Evolutionary conservation across 2,329 filamentous ascomycete species (phyloP).

Genomic region (Fusarium brachygibbosum): DNA sequence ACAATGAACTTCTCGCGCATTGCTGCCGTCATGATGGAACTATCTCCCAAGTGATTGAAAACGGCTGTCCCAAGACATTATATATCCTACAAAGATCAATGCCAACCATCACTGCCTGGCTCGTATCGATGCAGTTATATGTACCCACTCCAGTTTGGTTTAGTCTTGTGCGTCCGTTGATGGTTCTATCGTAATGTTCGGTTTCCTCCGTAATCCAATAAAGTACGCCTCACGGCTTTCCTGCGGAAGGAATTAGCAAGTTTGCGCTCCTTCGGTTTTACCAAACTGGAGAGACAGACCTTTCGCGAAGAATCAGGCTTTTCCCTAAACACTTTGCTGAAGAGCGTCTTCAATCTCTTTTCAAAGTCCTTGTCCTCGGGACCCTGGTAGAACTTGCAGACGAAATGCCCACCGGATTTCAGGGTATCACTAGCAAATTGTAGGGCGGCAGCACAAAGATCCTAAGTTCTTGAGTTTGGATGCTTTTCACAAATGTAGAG

Average conservation of each 20-base stretch:
- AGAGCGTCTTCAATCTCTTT: conserved; percentile 78
- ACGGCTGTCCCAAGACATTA: not conserved
- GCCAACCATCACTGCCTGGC: too few relatives aligned
- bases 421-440: conserved; percentile 88
- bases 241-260: conserved; percentile 41
- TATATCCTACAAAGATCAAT: not conserved
- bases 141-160: not conserved
- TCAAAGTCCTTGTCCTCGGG: conserved; percentile 86
- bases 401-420: conserved; percentile 84
- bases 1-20: conserved; percentile 51
- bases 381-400: conserved; percentile 98
- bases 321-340: conserved; percentile 83
- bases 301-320: conserved; percentile 92
- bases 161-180: not conserved
- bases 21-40: conserved; percentile 48
- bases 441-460: conserved; percentile 88
- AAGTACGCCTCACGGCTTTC: conserved; percentile 83
- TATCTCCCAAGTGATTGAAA: conserved; percentile 4
- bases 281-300: conserved; percentile 62
- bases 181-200: conserved; percentile 50
- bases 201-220: conserved; percentile 79
- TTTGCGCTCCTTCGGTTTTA: not conserved
- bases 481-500: too few relatives aligned
- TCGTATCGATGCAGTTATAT: not conserved
- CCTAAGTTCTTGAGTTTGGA: conserved; percentile 64